Percentiles rank a stretch among this genome's conserved stretches.
phyloP scores from a whole-genome alignment of 768 basidiomycete species.

The Cystofilobasidium macerans region DNA sequence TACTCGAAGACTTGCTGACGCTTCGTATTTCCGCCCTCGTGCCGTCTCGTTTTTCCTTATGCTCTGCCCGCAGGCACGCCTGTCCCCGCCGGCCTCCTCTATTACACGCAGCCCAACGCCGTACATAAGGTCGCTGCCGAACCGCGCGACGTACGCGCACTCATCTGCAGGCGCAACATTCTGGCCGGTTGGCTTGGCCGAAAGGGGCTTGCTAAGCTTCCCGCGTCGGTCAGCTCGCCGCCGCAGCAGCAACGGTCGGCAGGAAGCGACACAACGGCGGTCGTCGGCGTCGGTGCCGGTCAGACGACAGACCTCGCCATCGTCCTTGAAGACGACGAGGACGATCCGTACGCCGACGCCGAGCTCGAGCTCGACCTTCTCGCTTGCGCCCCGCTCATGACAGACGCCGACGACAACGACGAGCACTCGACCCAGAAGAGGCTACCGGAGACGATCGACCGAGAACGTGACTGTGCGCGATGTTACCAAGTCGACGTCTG shows the following conservation, averaged over 20 bases:
- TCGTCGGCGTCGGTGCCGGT: no score
- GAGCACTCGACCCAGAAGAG: constrained; percentile 23
- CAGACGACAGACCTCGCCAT: no score
- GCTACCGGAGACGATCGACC: constrained; percentile 77
- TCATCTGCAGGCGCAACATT: constrained; percentile 73
- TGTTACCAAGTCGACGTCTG: constrained; percentile 79
- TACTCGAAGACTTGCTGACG: neutral
- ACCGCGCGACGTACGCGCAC: constrained; percentile 69
- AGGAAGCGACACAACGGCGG: no score
- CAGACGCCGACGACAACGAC: constrained; percentile 21
- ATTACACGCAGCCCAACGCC: constrained; percentile 85
- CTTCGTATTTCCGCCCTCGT: neutral
- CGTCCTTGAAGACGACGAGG: no score
- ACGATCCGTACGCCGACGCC: no score
- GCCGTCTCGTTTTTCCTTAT: constrained; percentile 8
- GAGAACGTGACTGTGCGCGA: constrained; percentile 60
- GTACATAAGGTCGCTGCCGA: constrained; percentile 69
- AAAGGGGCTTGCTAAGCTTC: neutral
- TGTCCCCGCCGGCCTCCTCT: constrained; percentile 72
- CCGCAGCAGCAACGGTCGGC: constrained; percentile 9
- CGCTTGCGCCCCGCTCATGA: no score
- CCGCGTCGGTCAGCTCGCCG: neutral
- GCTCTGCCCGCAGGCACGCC: constrained; percentile 45
- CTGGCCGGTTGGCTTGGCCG: constrained; percentile 56
- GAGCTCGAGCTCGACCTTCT: no score